A percentile compares a stretch with the other conserved stretches of the same genome.
These are phyloP conservation scores for Ganoderma resinaceum DNA, from an alignment of 1,284 basidiomycete species.

Conservation along the genomic window DNA sequence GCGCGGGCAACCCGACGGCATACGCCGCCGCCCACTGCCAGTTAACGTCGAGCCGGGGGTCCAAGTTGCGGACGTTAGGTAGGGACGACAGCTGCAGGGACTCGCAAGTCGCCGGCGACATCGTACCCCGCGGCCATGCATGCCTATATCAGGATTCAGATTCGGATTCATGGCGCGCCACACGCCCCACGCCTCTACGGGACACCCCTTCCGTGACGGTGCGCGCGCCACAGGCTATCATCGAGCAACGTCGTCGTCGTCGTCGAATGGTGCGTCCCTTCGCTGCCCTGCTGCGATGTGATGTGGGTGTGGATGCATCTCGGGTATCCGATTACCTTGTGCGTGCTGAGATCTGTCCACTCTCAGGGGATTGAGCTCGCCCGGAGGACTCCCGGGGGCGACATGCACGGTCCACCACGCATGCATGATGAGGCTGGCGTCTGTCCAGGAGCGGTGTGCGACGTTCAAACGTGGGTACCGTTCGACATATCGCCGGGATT, in stretches of 20 bases:
- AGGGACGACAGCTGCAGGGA: background rate
- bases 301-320: background rate
- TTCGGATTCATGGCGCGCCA: background rate
- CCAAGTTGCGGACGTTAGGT: background rate
- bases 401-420: too few species aligned
- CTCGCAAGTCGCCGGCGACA: background rate
- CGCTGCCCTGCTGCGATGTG: background rate
- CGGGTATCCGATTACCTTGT: background rate
- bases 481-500: background rate
- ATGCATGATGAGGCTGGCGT: too few species aligned
- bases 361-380: background rate
- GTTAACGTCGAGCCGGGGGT: background rate
- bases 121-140: background rate
- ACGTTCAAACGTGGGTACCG: too few species aligned
- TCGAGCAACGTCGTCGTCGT: background rate
- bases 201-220: background rate
- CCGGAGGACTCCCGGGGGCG: background rate
- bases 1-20: background rate
- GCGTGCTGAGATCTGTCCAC: background rate
- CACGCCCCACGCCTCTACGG: background rate
- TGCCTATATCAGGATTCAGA: too few species aligned
- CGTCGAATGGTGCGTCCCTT: background rate
- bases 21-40: background rate
- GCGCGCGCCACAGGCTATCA: background rate
- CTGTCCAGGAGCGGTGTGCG: too few species aligned